phyloP scores from a whole-genome alignment of 1,284 basidiomycete genomes.

The Ustilago crameri region DNA sequence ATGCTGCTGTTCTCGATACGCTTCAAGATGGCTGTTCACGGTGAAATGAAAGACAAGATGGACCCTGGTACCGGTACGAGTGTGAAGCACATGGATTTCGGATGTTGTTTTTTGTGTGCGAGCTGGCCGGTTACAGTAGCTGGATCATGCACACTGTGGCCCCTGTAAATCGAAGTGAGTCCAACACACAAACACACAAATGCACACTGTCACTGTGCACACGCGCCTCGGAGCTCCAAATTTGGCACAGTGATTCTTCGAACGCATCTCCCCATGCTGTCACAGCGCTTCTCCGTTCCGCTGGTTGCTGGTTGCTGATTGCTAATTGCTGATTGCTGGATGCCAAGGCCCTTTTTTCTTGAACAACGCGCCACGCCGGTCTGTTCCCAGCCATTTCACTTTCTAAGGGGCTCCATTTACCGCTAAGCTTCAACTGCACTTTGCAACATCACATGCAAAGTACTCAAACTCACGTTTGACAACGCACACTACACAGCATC shows the following conservation, averaged over 20 bases:
- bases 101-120: too few relatives aligned
- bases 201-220: not conserved
- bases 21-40: too few relatives aligned
- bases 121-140: too few relatives aligned
- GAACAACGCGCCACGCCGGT: not conserved
- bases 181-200: slow-evolving; percentile 1
- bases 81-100: too few relatives aligned
- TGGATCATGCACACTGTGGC: not conserved
- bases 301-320: not conserved
- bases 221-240: too few relatives aligned
- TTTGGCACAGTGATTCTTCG: too few relatives aligned
- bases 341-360: slow-evolving; percentile 1
- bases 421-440: not conserved
- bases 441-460: not conserved
- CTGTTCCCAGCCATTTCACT: not conserved
- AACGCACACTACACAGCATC: not conserved
- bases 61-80: too few relatives aligned
- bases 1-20: too few relatives aligned
- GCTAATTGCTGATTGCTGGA: not conserved
- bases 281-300: not conserved
- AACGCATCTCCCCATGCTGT: too few relatives aligned
- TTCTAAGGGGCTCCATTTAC: not conserved
- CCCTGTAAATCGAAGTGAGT: not conserved
- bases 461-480: not conserved
- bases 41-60: too few relatives aligned